A percentile compares a stretch with the other conserved stretches of the same genome.
Evolutionary conservation across 805 yeast species (phyloP).

Genomic region (Vanderwaltozyma verrucispora): DNA sequence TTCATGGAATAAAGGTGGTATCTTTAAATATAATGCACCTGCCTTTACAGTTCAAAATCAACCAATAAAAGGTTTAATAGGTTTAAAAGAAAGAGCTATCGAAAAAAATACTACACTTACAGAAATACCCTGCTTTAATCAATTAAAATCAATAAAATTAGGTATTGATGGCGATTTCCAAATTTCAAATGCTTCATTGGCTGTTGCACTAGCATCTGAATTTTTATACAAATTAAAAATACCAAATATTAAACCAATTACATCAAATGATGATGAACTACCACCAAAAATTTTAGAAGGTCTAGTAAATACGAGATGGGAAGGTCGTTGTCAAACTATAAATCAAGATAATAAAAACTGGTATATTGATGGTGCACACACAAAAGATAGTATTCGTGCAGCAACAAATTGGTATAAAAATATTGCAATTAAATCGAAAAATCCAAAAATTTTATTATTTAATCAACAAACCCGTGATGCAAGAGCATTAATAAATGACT

Average conservation of each 20-base stretch:
- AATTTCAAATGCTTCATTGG: constrained; percentile 75
- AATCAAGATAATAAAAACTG: constrained; percentile 44
- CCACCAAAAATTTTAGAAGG: constrained; percentile 49
- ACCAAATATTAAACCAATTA: background rate
- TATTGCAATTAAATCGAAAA: constrained; percentile 8
- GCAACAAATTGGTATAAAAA: constrained; percentile 69
- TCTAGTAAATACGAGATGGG: constrained; percentile 66
- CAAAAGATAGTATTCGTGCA: constrained; percentile 75
- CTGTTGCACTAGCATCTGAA: constrained; percentile 55
- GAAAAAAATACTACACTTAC: constrained; percentile 48
- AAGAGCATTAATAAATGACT: constrained; percentile 43
- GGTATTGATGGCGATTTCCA: constrained; percentile 87
- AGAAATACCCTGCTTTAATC: constrained; percentile 40
- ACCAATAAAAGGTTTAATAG: constrained; percentile 42
- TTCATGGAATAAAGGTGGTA: constrained; percentile 96
- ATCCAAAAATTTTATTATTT: constrained; percentile 53
- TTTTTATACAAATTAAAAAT: constrained; percentile 47
- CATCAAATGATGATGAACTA: constrained; percentile 1
- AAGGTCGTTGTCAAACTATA: constrained; percentile 87
- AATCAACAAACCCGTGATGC: constrained; percentile 95
- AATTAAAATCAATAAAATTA: constrained; percentile 32
- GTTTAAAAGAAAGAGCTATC: constrained; percentile 52
- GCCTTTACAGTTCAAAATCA: constrained; percentile 61
- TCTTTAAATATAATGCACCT: constrained; percentile 56
- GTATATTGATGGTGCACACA: constrained; percentile 95